Evolutionary conservation across 2,329 filamentous ascomycete genomes (phyloP).

Genomic region (Pseudovirgaria hyperparasitica): DNA sequence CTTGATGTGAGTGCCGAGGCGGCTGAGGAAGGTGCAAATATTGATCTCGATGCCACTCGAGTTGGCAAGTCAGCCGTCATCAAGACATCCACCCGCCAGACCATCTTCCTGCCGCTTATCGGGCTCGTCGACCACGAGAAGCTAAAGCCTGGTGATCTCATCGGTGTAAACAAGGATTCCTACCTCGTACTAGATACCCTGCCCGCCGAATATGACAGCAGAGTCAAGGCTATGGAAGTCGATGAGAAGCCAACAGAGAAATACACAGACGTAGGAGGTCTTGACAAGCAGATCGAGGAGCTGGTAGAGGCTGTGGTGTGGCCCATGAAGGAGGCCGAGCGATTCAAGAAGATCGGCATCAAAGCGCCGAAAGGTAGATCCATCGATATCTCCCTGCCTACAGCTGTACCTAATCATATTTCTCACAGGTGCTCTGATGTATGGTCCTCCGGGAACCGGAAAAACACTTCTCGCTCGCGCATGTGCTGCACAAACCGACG

Average conservation of each 20-base stretch:
- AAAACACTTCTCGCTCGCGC: slow-evolving; percentile 89
- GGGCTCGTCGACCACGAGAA: slow-evolving; percentile 92
- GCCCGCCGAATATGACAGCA: slow-evolving; percentile 94
- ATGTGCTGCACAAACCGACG: slow-evolving; percentile 94
- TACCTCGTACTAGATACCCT: slow-evolving; percentile 95
- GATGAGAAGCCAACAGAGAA: slow-evolving; percentile 99
- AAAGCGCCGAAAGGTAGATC: slow-evolving; percentile 89
- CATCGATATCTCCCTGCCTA: slow-evolving; percentile 1
- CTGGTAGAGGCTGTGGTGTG: slow-evolving; percentile 96
- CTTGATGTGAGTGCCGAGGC: slow-evolving; percentile 94
- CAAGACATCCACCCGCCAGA: slow-evolving; percentile 97
- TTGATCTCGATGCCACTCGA: slow-evolving; percentile 90
- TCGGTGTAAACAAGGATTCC: slow-evolving; percentile 98
- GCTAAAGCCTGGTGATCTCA: slow-evolving; percentile 89
- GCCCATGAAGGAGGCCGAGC: slow-evolving; percentile 99
- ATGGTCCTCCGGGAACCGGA: slow-evolving; percentile 81
- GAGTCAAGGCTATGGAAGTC: slow-evolving; percentile 99
- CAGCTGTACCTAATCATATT: slow-evolving; percentile 6
- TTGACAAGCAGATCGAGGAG: slow-evolving; percentile 99
- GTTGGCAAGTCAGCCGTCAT: slow-evolving; percentile 98
- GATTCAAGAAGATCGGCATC: slow-evolving; percentile 99
- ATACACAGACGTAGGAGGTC: slow-evolving; percentile 91
- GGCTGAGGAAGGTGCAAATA: slow-evolving; percentile 94
- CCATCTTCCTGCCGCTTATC: slow-evolving; percentile 95
- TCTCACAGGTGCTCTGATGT: slow-evolving; percentile 79